Evolutionary conservation across 441 rosid species (phyloP), one percentile per base, ranked within the genome.

Genomic region (Erysimum cheiri): DNA sequence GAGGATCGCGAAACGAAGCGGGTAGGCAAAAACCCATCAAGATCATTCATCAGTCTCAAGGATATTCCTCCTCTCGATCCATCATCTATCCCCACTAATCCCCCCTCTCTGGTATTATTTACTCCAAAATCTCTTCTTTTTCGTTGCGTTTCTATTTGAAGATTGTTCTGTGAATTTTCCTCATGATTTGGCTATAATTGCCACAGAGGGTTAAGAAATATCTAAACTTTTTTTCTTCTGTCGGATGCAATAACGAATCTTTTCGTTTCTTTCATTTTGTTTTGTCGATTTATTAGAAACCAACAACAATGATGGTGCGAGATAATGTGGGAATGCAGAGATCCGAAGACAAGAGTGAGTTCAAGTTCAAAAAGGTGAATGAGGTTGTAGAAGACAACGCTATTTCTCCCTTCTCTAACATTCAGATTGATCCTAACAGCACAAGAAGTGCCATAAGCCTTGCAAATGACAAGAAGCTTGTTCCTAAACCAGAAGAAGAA

Each of bases 41-140:
- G 39, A 73, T 33, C 54, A 1, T 11, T 60, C 52, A 61, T 74
- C 70, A 74, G 40, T 33, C 78, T 74, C 64, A 68, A 62, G 4
- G 74, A 74, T 48, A 74, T 74, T 12, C 73, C 78, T 74, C 78
- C 74, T 74, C 36, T 69, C 1, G 65, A 28, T 68, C 78, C 78
- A 19, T 68, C 74, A 0, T 54, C 78, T 46, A 68, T 74, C 58
- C 74, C 73, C 35, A 8, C 0, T 4, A 29, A 24, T 48, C 0
- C 4, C 3, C 13, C 73, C 19, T 55, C 74, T 69, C 46, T 22
- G 70, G 78, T 74, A 68, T 24, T 48, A 1, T 8, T 14, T 48
- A 19, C 9, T 59, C 49, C 58, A 70, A 52, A 6, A 0, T 19
- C 32, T 22, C 15, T 48, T 69, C 41, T 49, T 32, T 67, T 19